Evolutionary conservation across 805 yeast genomes (phyloP).

Genomic region (Wickerhamia fluorescens): DNA sequence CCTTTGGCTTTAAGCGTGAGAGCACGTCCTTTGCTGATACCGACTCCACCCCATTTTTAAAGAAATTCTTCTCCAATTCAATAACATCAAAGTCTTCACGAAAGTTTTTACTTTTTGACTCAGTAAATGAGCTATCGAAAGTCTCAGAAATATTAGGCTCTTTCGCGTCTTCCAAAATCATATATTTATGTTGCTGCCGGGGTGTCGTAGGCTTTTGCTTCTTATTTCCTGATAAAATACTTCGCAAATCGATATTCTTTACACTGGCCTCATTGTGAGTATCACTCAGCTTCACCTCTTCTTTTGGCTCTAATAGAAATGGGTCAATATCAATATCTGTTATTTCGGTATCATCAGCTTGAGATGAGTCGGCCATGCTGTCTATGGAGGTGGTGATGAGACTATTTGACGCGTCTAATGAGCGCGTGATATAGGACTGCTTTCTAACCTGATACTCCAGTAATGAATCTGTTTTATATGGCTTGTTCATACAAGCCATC

Average conservation of each 20-base stretch:
- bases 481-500: no score
- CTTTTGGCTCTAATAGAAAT: slow-evolving; percentile 1
- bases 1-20: no score
- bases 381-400: not conserved
- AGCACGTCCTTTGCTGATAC: slow-evolving; percentile 16
- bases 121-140: slow-evolving; percentile 8
- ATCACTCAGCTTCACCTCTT: slow-evolving; percentile 1
- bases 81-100: slow-evolving; percentile 12
- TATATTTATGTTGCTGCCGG: no score
- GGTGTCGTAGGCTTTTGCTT: slow-evolving; percentile 6
- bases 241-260: slow-evolving; percentile 1
- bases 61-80: slow-evolving; percentile 18
- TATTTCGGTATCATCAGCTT: slow-evolving; percentile 4
- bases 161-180: no score
- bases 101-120: slow-evolving; percentile 8
- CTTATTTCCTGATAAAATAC: slow-evolving; percentile 2
- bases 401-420: no score
- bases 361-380: slow-evolving; percentile 2
- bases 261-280: not conserved
- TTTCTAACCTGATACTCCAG: no score
- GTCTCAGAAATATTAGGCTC: no score
- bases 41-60: slow-evolving; percentile 9
- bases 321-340: slow-evolving; percentile 7
- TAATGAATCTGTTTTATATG: no score
- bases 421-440: no score